phyloP scores from a whole-genome alignment of 176 grass and related monocot species.

The Cymbopogon citratus region DNA sequence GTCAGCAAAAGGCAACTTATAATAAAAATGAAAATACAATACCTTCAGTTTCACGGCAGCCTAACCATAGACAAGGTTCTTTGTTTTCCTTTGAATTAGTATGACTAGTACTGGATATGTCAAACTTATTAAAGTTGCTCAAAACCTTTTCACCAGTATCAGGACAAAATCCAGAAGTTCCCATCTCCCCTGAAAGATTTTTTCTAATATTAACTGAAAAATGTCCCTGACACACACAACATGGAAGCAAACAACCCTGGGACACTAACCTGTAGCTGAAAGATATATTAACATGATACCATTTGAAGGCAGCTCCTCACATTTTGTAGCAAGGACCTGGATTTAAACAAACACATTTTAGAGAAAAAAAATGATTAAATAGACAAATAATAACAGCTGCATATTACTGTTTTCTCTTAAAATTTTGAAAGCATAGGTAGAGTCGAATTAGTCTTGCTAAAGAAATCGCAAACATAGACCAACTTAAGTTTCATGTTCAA shows the following conservation, averaged over 20 bases:
- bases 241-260: constrained; percentile 4
- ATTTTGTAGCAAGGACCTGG: constrained; percentile 89
- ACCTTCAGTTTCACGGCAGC: constrained; percentile 71
- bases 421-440: not conserved
- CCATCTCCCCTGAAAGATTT: constrained; percentile 50
- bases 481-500: not conserved
- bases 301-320: constrained; percentile 77
- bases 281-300: constrained; percentile 86
- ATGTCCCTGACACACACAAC: not conserved
- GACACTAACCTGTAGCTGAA: constrained; percentile 74
- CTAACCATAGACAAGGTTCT: constrained; percentile 61
- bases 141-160: constrained; percentile 55
- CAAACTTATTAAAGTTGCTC: constrained; percentile 58
- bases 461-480: not conserved
- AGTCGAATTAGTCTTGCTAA: not conserved
- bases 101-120: constrained; percentile 34
- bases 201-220: constrained; percentile 16
- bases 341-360: constrained; percentile 3
- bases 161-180: constrained; percentile 38
- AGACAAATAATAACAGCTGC: not conserved
- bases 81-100: constrained; percentile 25
- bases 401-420: not conserved
- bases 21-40: constrained; percentile 33
- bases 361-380: not conserved
- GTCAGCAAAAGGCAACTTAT: not conserved